Conservation (phyloP, 1,139 yeast genomes). For the Ogataea hybrid region DNA sequence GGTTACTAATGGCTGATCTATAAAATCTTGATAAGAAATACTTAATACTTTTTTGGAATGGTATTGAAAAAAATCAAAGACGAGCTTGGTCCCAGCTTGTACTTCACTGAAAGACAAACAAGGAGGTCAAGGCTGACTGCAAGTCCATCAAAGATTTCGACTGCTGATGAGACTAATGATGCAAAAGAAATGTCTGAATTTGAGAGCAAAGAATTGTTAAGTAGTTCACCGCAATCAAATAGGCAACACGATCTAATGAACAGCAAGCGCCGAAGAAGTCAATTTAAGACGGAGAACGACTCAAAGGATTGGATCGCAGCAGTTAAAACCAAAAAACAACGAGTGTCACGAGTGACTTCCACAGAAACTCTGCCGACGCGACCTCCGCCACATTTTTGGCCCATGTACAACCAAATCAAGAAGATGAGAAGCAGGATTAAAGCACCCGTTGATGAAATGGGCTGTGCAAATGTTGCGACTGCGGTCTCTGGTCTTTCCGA, state of each 20-base stretch:
- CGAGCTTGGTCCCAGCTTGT: background rate
- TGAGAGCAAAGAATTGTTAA: too few relatives aligned
- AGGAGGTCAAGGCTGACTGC: background rate
- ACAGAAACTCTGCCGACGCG: conserved; percentile 11
- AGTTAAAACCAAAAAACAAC: background rate
- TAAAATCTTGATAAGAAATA: too few relatives aligned
- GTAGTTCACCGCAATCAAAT: too few relatives aligned
- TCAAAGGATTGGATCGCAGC: background rate
- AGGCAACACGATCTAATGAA: too few relatives aligned
- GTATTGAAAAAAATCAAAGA: background rate
- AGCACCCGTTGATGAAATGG: conserved; percentile 89
- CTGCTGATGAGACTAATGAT: too few relatives aligned
- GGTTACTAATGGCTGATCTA: too few relatives aligned
- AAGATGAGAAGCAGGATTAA: conserved; percentile 59
- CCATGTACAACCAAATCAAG: conserved; percentile 61
- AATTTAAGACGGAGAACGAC: conserved; percentile 1
- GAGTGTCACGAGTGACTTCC: background rate
- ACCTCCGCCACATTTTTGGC: conserved; percentile 49
- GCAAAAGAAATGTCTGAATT: too few relatives aligned
- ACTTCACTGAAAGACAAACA: background rate
- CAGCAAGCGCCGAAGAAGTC: background rate
- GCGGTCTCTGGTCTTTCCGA: conserved; percentile 32
- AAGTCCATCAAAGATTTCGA: too few relatives aligned
- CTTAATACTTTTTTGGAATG: background rate
- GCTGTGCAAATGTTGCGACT: conserved; percentile 76